A percentile compares a stretch with the other conserved stretches of the same genome.
Evolutionary conservation across 1,284 basidiomycete species (phyloP).

Genomic region (Rhodotorula sp.): DNA sequence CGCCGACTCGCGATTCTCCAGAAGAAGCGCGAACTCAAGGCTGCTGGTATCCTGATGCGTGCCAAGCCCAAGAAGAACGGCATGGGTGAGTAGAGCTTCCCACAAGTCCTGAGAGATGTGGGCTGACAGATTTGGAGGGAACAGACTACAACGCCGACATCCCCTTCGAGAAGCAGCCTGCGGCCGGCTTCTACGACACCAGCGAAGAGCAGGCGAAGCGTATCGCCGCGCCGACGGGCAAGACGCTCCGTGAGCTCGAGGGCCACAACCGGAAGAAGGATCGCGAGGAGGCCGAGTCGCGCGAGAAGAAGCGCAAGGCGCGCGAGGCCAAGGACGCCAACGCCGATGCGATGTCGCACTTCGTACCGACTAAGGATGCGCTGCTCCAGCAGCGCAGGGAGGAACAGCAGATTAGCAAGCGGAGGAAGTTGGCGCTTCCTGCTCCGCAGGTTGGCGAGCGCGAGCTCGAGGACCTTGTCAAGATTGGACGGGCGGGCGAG

Average conservation of each 20-base stretch:
- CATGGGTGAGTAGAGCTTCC: conserved; percentile 69
- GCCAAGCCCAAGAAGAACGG: conserved; percentile 91
- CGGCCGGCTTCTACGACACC: conserved; percentile 95
- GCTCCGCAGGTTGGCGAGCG: conserved; percentile 90
- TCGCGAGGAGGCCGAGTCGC: conserved; percentile 77
- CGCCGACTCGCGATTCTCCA: conserved; percentile 89
- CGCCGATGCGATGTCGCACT: conserved; percentile 76
- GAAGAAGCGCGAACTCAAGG: conserved; percentile 96
- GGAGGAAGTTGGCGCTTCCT: conserved; percentile 82
- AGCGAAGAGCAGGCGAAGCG: conserved; percentile 89
- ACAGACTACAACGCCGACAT: conserved; percentile 93
- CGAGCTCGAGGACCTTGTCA: conserved; percentile 97
- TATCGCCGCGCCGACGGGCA: conserved; percentile 83
- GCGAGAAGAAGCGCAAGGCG: conserved; percentile 74
- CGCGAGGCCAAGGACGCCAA: conserved; percentile 56
- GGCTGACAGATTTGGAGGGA: background rate
- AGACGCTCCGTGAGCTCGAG: conserved; percentile 80
- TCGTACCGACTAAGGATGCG: conserved; percentile 87
- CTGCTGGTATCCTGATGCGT: conserved; percentile 84
- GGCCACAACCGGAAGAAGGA: conserved; percentile 86
- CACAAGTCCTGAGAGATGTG: too few relatives aligned
- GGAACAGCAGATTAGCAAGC: conserved; percentile 87
- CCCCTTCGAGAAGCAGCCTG: conserved; percentile 95
- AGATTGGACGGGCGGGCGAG: conserved; percentile 92
- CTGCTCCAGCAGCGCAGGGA: conserved; percentile 97